phyloP scores from a whole-genome alignment of 139 green algal genomes.

The Raphidocelis subcapitata region DNA sequence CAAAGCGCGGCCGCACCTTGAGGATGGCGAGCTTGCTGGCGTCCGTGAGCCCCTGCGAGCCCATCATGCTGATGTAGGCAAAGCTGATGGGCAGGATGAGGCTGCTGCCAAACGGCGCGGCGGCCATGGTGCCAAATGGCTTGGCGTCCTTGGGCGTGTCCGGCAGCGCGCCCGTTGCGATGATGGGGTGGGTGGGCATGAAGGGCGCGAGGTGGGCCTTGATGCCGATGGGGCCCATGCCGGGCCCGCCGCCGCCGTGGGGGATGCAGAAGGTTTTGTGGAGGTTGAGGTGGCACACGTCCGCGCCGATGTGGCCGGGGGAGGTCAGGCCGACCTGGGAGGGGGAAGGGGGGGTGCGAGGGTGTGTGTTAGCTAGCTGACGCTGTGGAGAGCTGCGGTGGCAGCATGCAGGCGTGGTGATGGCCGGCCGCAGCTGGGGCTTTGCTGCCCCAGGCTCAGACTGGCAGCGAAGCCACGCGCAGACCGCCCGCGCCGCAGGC shows the following conservation, averaged over 20 bases:
- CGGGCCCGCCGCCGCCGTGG: conserved; percentile 91
- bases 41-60: conserved; percentile 82
- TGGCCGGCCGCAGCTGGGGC: no score
- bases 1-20: no score
- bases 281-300: conserved; percentile 99
- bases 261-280: conserved; percentile 99
- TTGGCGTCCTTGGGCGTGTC: conserved; percentile 40
- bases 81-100: conserved; percentile 99
- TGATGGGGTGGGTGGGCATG: conserved; percentile 92
- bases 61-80: conserved; percentile 99
- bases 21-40: conserved; percentile 58
- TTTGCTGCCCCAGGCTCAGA: no score
- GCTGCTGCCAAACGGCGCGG: conserved; percentile 93
- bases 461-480: no score
- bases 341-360: no score
- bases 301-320: conserved; percentile 96
- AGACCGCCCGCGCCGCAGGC: no score
- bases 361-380: no score
- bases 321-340: conserved; percentile 93
- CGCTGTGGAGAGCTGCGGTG: no score
- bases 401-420: no score
- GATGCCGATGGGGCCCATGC: conserved; percentile 80
- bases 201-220: conserved; percentile 97
- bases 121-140: conserved; percentile 91
- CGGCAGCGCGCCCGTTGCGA: conserved; percentile 81